phyloP scores from a whole-genome alignment of 108 stramenopile genomes.

The Cyclotella choctawhatcheeana region DNA sequence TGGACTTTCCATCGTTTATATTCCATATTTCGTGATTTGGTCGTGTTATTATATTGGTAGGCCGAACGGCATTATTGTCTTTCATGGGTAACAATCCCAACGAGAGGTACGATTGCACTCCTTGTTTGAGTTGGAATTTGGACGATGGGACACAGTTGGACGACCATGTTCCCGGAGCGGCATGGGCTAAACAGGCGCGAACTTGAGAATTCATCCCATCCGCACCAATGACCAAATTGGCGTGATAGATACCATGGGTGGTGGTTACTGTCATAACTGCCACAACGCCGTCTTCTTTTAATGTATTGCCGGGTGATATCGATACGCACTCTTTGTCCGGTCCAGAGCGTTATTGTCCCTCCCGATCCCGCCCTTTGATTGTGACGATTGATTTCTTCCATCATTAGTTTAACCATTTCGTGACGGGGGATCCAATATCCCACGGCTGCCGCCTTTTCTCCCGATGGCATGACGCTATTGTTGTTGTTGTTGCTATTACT shows the following conservation, averaged over 20 bases:
- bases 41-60: conserved; percentile 65
- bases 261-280: not conserved
- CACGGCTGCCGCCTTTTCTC: conserved; percentile 26
- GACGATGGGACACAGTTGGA: no score
- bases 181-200: conserved; percentile 45
- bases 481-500: no score
- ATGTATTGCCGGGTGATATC: conserved; percentile 23
- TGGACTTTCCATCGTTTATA: conserved; percentile 45
- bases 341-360: conserved; percentile 35
- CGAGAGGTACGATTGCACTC: conserved; percentile 27
- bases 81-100: conserved; percentile 68
- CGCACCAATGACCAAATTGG: conserved; percentile 61
- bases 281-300: not conserved
- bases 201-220: conserved; percentile 81
- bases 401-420: conserved; percentile 48
- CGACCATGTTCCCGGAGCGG: conserved; percentile 16
- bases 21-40: conserved; percentile 70
- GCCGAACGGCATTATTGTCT: conserved; percentile 52
- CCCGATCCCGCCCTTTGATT: conserved; percentile 18
- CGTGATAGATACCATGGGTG: not conserved
- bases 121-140: no score
- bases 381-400: conserved; percentile 42
- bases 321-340: conserved; percentile 33
- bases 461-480: not conserved
- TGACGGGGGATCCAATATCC: conserved; percentile 61